Conservation (phyloP, 176 grass and related monocot species). For the Cenchrus purpureus region DNA sequence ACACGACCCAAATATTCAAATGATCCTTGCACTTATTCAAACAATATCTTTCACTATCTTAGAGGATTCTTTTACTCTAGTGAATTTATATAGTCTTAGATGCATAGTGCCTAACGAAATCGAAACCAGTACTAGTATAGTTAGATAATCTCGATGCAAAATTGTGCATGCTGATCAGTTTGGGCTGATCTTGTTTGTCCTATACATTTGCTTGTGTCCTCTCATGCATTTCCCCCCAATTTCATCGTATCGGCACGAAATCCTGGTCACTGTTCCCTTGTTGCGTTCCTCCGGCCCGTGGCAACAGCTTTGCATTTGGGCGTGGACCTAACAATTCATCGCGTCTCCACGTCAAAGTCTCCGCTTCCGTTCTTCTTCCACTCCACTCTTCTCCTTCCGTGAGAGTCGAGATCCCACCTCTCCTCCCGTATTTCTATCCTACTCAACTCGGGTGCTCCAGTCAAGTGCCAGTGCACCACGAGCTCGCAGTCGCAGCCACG, state of each 20-base stretch:
- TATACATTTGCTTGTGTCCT: background rate
- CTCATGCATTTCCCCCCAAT: slow-evolving; percentile 10
- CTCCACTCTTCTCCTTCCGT: slow-evolving; percentile 28
- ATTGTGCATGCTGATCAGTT: background rate
- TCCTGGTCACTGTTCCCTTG: background rate
- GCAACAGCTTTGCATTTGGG: background rate
- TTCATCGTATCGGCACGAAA: background rate
- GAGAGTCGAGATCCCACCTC: slow-evolving; percentile 42
- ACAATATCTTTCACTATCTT: background rate
- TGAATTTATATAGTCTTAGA: background rate
- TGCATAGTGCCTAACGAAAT: background rate
- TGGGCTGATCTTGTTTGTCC: background rate
- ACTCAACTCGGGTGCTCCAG: background rate
- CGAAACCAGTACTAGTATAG: background rate
- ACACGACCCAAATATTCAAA: background rate
- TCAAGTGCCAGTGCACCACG: slow-evolving; percentile 29
- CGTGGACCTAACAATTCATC: slow-evolving; percentile 57
- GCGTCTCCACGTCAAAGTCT: slow-evolving; percentile 42
- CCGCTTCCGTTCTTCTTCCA: slow-evolving; percentile 53
- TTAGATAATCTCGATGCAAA: background rate
- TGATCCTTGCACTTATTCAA: background rate
- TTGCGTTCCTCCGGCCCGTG: background rate
- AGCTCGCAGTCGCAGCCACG: background rate
- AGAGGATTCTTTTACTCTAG: background rate
- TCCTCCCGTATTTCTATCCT: slow-evolving; percentile 15